A percentile compares a stretch with the other conserved stretches of the same genome.
Evolutionary conservation across 2,329 filamentous ascomycete genomes (phyloP).

Genomic region (Ceratocystis ficicola): DNA sequence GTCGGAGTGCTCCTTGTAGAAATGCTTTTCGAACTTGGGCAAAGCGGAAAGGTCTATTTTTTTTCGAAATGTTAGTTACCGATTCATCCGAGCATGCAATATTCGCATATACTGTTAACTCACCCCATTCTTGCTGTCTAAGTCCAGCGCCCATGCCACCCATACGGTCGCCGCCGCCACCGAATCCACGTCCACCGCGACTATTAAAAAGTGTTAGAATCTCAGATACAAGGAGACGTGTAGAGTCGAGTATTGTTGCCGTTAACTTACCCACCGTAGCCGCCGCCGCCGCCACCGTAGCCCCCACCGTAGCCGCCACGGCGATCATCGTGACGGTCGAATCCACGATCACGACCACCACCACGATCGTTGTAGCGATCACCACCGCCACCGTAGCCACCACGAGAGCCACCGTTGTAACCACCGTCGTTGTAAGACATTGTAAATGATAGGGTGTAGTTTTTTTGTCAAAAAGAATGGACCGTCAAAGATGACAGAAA

Average conservation of each 20-base stretch:
- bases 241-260: not conserved
- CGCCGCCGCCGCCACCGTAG: constrained; percentile 23
- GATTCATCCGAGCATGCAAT: not conserved
- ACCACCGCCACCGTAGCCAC: constrained; percentile 28
- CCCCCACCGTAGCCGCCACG: constrained; percentile 25
- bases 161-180: constrained; percentile 70
- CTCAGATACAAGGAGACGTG: not conserved
- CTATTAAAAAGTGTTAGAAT: constrained; percentile 30
- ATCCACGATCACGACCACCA: constrained; percentile 27
- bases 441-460: not conserved
- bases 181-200: constrained; percentile 31
- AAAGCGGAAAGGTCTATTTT: constrained; percentile 56
- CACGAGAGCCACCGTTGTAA: constrained; percentile 29
- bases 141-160: constrained; percentile 75
- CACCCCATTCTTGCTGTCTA: constrained; percentile 82
- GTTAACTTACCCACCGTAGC: constrained; percentile 31
- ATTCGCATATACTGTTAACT: constrained; percentile 30
- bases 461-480: constrained; percentile 1
- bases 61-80: not conserved
- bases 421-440: constrained; percentile 38
- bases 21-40: constrained; percentile 97
- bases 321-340: constrained; percentile 36
- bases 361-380: constrained; percentile 33
- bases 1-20: constrained; percentile 89
- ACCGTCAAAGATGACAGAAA: constrained; percentile 1